phyloP scores from a whole-genome alignment of 495 filamentous ascomycete genomes.

The Aspergillus biplanus region DNA sequence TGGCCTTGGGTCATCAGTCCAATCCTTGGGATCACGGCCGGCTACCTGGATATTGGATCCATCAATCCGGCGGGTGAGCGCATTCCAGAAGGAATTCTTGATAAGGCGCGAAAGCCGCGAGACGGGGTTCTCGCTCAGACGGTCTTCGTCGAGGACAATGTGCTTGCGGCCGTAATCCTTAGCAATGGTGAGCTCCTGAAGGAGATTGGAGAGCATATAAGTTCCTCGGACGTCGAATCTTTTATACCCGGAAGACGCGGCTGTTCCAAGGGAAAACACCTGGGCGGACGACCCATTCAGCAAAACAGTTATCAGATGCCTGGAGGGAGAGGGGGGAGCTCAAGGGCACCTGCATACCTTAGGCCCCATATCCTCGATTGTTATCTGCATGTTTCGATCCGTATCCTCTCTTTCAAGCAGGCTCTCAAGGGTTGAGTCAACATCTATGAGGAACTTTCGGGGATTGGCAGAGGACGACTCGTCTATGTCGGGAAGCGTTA shows the following conservation, averaged over 20 bases:
- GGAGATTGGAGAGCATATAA: constrained; percentile 92
- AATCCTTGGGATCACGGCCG: constrained; percentile 86
- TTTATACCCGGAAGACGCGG: constrained; percentile 82
- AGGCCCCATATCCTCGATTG: constrained; percentile 90
- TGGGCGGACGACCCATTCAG: constrained; percentile 31
- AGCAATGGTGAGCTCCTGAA: constrained; percentile 91
- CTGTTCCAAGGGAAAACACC: constrained; percentile 80
- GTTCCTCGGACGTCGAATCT: constrained; percentile 86
- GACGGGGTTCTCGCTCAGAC: constrained; percentile 91
- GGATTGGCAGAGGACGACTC: constrained; percentile 50
- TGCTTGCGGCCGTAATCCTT: constrained; percentile 81
- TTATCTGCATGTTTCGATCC: constrained; percentile 91
- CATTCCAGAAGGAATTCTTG: constrained; percentile 85
- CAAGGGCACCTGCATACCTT: constrained; percentile 62
- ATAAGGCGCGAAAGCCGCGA: constrained; percentile 84
- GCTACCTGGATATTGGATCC: constrained; percentile 83
- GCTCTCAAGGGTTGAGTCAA: constrained; percentile 71
- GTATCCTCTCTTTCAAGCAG: constrained; percentile 85
- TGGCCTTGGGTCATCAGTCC: constrained; percentile 82
- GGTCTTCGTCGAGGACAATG: constrained; percentile 83
- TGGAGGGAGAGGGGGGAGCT: not conserved
- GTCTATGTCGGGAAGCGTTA: constrained; percentile 40
- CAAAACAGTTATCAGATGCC: no score
- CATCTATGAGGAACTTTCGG: constrained; percentile 76
- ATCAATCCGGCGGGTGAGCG: constrained; percentile 85